phyloP scores from a whole-genome alignment of 2,329 filamentous ascomycete species.

The Hortaea sp. region DNA sequence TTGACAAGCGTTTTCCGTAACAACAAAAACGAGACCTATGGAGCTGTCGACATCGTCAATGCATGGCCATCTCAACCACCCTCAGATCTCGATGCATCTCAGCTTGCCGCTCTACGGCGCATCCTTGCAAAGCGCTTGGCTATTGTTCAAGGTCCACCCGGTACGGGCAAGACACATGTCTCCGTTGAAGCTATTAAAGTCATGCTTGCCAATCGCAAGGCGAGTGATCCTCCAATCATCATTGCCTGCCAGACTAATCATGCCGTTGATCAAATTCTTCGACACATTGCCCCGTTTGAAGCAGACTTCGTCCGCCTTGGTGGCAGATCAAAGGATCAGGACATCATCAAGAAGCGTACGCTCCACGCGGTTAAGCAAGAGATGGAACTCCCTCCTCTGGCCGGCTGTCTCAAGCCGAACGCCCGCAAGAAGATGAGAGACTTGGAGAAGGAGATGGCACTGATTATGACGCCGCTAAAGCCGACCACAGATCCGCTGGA shows the following conservation, averaged over 20 bases:
- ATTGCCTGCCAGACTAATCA: slow-evolving; percentile 85
- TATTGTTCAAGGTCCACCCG: slow-evolving; percentile 75
- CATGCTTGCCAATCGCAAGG: slow-evolving; percentile 49
- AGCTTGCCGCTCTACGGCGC: slow-evolving; percentile 55
- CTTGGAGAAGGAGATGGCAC: slow-evolving; percentile 31
- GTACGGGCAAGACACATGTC: slow-evolving; percentile 71
- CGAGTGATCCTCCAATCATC: slow-evolving; percentile 57
- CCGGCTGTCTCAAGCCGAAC: slow-evolving; percentile 30
- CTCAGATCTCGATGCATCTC: slow-evolving; percentile 56
- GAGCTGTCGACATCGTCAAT: slow-evolving; percentile 44
- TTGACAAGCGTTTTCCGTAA: slow-evolving; percentile 28
- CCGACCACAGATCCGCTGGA: slow-evolving; percentile 38
- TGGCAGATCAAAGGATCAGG: slow-evolving; percentile 55
- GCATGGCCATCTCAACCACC: slow-evolving; percentile 41
- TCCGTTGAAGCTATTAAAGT: slow-evolving; percentile 62
- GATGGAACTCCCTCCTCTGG: slow-evolving; percentile 23
- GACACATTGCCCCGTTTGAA: slow-evolving; percentile 53
- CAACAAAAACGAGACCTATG: slow-evolving; percentile 27
- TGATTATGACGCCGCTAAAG: slow-evolving; percentile 36
- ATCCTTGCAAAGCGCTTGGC: slow-evolving; percentile 65
- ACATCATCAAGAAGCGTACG: slow-evolving; percentile 53
- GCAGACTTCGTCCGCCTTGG: slow-evolving; percentile 56
- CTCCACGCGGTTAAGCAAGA: slow-evolving; percentile 50
- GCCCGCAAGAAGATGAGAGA: slow-evolving; percentile 34
- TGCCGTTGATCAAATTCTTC: slow-evolving; percentile 72